Conservation (phyloP, 2,329 filamentous ascomycete genomes). For the Zalaria obscura region DNA sequence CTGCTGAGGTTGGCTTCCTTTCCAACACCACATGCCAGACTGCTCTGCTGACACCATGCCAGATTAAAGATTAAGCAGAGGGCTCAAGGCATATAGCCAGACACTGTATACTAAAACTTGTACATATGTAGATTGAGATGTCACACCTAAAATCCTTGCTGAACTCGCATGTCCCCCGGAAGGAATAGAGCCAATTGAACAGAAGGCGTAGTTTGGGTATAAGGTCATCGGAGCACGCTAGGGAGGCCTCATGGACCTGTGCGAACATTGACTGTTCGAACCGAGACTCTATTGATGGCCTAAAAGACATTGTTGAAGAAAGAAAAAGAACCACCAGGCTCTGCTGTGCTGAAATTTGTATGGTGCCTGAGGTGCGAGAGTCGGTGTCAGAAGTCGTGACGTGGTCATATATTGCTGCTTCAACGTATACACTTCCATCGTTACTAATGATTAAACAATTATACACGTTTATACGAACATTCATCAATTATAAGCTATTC, state of each 20-base stretch:
- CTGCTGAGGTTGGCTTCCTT: constrained; percentile 44
- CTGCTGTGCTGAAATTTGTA: neutral
- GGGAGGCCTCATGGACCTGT: constrained; percentile 69
- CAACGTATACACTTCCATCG: no score
- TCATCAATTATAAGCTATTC: no score
- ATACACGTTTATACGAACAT: no score
- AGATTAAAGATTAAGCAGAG: constrained; percentile 73
- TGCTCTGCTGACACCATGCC: constrained; percentile 1
- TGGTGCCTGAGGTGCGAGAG: neutral
- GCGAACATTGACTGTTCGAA: constrained; percentile 83
- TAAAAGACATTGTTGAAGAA: constrained; percentile 59
- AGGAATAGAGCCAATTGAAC: constrained; percentile 43
- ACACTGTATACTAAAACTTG: neutral
- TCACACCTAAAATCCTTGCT: constrained; percentile 28
- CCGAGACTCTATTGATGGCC: constrained; percentile 99
- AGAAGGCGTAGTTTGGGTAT: constrained; percentile 53
- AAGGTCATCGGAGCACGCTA: constrained; percentile 97
- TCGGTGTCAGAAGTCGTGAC: neutral
- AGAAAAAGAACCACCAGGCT: constrained; percentile 26
- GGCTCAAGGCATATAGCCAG: constrained; percentile 24
- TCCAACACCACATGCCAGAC: neutral
- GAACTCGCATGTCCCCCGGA: constrained; percentile 25
- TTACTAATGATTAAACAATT: no score
- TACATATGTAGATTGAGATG: constrained; percentile 17
- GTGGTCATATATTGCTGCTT: neutral